Evolutionary conservation across 2,329 filamentous ascomycete species (phyloP), one percentile per base, ranked within the genome.

Genomic region (Xylariomycetidae sp.): DNA sequence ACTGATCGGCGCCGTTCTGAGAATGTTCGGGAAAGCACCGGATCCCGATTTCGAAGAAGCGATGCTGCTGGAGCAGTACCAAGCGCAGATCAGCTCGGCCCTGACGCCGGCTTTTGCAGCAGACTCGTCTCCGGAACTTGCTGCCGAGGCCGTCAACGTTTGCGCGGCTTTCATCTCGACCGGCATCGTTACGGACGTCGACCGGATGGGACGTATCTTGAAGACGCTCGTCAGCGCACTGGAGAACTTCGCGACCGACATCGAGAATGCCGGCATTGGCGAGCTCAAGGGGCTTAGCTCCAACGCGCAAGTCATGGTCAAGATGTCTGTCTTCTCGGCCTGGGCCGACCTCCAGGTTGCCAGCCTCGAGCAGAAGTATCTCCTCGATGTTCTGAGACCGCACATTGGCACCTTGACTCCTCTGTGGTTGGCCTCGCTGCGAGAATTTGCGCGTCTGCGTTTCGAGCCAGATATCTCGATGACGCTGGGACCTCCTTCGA

Each of bases 41-140:
- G 92, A 98, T 60, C 93, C 92, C 0, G 92, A 98, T 56, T 98
- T 98, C 54, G 78, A 90, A n/a, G 92, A 98, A 60, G 92, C 85
- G 1, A 94, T 94, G 62, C 71, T 98, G 12, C 72, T 98, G 4
- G 93, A 98, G 58, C 92, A 98, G 59, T 98, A 98, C 52, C 93
- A 98, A 60, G 92, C 92, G 5, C 92, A 98, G 56, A 98, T 98
- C 54, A 89, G 89, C 50, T 96, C 92, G 13, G 92, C 92, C 1
- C 70, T 98, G 40, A 98, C 93, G 0, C 92, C 92, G 4, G 93
- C 92, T 0, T 98, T 98, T 61, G 89, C 92, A 1, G 82, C 82
- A 4, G 92, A 98, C 58, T 98, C 92, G 0, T 95, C 90, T 1
- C 89, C 93, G 1, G 92, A 98, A 58, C 70, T 98, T 12, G 93